These are phyloP conservation scores for Xylaria sp. DNA, from an alignment of 495 filamentous ascomycete species.

Conservation along the genomic window DNA sequence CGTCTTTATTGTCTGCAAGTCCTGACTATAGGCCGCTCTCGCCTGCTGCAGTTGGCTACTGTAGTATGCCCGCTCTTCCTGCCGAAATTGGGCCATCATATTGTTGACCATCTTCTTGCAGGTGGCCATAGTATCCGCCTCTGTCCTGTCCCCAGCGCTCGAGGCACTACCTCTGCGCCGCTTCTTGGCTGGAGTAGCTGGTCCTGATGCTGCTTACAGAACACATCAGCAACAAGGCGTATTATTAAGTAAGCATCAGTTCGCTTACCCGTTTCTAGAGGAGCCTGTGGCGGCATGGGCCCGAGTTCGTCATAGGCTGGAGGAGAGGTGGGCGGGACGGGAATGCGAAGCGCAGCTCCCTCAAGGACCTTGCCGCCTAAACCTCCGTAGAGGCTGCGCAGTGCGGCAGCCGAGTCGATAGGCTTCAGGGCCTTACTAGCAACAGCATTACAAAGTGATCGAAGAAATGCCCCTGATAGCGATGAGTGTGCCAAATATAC, in stretches of 20 bases:
- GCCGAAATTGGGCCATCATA: constrained; percentile 16
- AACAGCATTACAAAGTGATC: constrained; percentile 5
- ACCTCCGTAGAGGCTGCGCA: constrained; percentile 4
- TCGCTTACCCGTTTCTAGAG: constrained; percentile 6
- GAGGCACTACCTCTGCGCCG: constrained; percentile 13
- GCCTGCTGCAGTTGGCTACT: constrained; percentile 11
- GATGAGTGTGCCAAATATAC: constrained; percentile 9
- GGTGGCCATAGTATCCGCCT: constrained; percentile 1
- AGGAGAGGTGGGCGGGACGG: constrained; percentile 6
- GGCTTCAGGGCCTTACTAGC: not conserved
- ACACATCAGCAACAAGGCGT: not conserved
- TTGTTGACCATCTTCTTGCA: constrained; percentile 11
- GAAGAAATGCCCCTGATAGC: constrained; percentile 7
- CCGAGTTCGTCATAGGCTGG: constrained; percentile 5
- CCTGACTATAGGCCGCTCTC: not conserved
- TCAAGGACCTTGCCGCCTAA: constrained; percentile 7
- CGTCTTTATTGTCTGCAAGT: not conserved
- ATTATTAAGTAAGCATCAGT: constrained; percentile 1
- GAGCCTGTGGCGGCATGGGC: constrained; percentile 12
- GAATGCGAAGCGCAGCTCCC: constrained; percentile 4
- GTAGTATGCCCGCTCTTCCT: constrained; percentile 10
- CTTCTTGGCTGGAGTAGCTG: constrained; percentile 6
- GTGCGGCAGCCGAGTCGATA: constrained; percentile 2
- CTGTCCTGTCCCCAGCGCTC: constrained; percentile 9
- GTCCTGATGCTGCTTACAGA: constrained; percentile 1